A percentile compares a stretch with the other conserved stretches of the same genome.
Evolutionary conservation across 371 early-diverging fungal genomes (phyloP).

Genomic region (Batrachochytrium dendrobatidis): DNA sequence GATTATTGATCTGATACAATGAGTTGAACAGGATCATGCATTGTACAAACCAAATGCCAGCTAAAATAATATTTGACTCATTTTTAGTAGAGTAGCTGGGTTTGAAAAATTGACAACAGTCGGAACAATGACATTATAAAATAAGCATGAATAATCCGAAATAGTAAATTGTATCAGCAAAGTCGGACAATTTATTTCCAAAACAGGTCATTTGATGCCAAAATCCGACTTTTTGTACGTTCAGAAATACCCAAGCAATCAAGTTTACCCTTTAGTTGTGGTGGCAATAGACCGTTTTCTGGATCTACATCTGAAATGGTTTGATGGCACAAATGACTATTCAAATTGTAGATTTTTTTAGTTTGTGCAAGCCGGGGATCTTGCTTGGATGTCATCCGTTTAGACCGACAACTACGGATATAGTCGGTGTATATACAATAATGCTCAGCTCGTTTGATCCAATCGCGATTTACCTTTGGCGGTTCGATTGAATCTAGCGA

Average conservation of each 20-base stretch:
- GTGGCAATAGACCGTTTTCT: conserved; percentile 33
- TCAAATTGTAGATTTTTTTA: too few relatives aligned
- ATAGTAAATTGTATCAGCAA: too few relatives aligned
- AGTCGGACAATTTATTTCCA: neutral
- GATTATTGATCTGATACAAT: too few relatives aligned
- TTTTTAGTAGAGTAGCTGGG: too few relatives aligned
- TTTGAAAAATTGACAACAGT: too few relatives aligned
- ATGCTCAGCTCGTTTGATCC: conserved; percentile 26
- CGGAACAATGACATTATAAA: too few relatives aligned
- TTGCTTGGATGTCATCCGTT: conserved; percentile 13
- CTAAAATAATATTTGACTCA: too few relatives aligned
- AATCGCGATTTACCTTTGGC: conserved; percentile 15
- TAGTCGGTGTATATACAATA: conserved; percentile 22
- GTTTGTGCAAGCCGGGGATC: neutral
- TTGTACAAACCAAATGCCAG: too few relatives aligned
- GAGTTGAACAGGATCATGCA: too few relatives aligned
- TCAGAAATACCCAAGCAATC: neutral
- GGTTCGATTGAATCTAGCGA: neutral
- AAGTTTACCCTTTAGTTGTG: conserved; percentile 28
- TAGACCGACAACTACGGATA: conserved; percentile 17
- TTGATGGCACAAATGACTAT: too few relatives aligned
- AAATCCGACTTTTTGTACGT: neutral
- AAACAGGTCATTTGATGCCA: neutral
- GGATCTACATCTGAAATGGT: conserved; percentile 15
- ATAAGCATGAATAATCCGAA: too few relatives aligned